phyloP scores from a whole-genome alignment of 257 asterid genomes.

The Plectranthus barbatus region DNA sequence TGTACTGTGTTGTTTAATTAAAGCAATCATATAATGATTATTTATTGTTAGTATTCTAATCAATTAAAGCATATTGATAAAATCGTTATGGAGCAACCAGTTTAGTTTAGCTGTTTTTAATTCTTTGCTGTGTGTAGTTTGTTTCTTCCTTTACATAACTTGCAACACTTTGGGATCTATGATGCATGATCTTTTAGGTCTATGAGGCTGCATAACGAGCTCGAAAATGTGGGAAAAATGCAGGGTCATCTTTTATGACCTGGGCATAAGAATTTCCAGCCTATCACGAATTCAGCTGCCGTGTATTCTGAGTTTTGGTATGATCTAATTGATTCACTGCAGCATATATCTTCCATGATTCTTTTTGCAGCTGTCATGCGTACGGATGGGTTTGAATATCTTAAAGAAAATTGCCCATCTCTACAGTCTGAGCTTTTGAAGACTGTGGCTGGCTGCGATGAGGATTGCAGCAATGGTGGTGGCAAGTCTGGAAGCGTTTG shows the following conservation, averaged over 20 bases:
- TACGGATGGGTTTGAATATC: constrained; percentile 77
- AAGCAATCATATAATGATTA: not conserved
- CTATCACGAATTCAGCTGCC: not conserved
- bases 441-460: constrained; percentile 94
- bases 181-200: not conserved
- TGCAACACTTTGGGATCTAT: not conserved
- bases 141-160: not conserved
- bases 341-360: not conserved
- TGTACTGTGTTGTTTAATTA: not conserved
- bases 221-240: not conserved
- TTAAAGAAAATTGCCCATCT: constrained; percentile 61
- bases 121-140: not conserved
- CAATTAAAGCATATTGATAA: not conserved
- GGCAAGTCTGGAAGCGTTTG: constrained; percentile 84
- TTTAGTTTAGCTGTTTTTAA: not conserved
- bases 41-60: not conserved
- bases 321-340: not conserved
- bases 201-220: not conserved
- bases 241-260: not conserved
- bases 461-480: constrained; percentile 75
- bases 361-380: constrained; percentile 72
- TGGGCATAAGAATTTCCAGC: not conserved
- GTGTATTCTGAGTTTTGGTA: not conserved
- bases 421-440: constrained; percentile 81
- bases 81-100: not conserved